Evolutionary conservation across 1,284 basidiomycete genomes (phyloP), one percentile per base, ranked within the genome.

Genomic region (Ustilago crameri): DNA sequence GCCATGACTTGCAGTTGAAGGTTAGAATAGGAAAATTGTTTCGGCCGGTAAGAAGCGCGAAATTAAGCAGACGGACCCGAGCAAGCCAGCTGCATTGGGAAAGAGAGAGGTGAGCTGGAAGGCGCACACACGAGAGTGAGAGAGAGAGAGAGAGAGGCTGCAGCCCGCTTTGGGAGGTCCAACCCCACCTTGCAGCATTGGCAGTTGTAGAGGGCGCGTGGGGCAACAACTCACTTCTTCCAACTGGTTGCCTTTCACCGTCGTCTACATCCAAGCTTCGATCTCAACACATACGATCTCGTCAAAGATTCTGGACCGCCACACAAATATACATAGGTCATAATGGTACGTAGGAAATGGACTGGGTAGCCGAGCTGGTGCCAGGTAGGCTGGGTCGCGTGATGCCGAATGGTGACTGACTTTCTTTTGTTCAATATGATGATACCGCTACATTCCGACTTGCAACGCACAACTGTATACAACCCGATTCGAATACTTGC

Each of bases 81-180:
- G 35, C 5, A 30, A 27, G 17, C 18, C 40, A 51, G 35, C 55
- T 62, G 52, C 26, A 35, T 17, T 41, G 18, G 14, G 26, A 37
- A 12, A 20, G 52, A 12, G 38, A 9, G 22, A 20, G 18, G 51
- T 63, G 60, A 63, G 60, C 43, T 63, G 60, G 60, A 63, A 63
- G 60, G 40, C 32, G 23, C 45, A n/a, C n/a, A n/a, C n/a, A n/a
- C n/a, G n/a, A 45, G 42, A 9, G 27, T 24, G 17, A 34, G 15
- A 34, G 32, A 34, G 32, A 9, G 32, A 15, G 9, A 18, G 17
- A 40, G 14, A 18, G 17, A 22, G 17, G 41, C 41, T 42, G 17
- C 22, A 9, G 41, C 10, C 41, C 41, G 22, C 18, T 42, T 42
- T 23, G 5, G 38, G 15, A 18, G 9, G 41, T 23, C 18, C 18